Evolutionary conservation across 2,329 filamentous ascomycete species (phyloP).

Genomic region (Curvularia spicifera): DNA sequence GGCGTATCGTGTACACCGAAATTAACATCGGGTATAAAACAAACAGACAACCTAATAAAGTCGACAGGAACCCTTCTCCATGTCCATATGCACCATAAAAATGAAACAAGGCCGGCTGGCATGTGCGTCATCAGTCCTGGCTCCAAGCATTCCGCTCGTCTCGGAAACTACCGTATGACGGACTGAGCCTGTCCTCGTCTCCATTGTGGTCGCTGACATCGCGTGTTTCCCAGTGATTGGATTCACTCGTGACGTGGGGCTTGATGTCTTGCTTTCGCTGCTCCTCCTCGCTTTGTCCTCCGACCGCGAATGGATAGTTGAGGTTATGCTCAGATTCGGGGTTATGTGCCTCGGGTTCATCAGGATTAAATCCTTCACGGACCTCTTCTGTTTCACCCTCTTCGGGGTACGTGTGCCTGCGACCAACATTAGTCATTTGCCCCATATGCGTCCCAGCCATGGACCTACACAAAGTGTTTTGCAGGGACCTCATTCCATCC

Average conservation of each 20-base stretch:
- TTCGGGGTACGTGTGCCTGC: constrained; percentile 56
- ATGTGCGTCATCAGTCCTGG: constrained; percentile 22
- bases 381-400: constrained; percentile 58
- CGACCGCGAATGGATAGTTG: constrained; percentile 52
- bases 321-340: constrained; percentile 54
- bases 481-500: constrained; percentile 64
- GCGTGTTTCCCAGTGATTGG: constrained; percentile 52
- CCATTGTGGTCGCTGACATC: constrained; percentile 32
- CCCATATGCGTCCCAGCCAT: not conserved
- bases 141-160: constrained; percentile 53
- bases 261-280: constrained; percentile 42
- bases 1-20: constrained; percentile 10
- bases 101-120: not conserved
- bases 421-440: constrained; percentile 12
- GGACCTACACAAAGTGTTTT: constrained; percentile 61
- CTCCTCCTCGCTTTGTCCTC: constrained; percentile 46
- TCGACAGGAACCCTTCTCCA: constrained; percentile 1
- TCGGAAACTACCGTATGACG: constrained; percentile 52
- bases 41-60: constrained; percentile 5
- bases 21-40: constrained; percentile 21
- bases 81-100: not conserved
- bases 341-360: constrained; percentile 52
- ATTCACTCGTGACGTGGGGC: constrained; percentile 52
- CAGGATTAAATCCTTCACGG: constrained; percentile 62
- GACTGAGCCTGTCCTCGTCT: constrained; percentile 35